These are phyloP conservation scores for Sporothrix pseudoabietina DNA, from an alignment of 2,329 filamentous ascomycete species.

Conservation along the genomic window DNA sequence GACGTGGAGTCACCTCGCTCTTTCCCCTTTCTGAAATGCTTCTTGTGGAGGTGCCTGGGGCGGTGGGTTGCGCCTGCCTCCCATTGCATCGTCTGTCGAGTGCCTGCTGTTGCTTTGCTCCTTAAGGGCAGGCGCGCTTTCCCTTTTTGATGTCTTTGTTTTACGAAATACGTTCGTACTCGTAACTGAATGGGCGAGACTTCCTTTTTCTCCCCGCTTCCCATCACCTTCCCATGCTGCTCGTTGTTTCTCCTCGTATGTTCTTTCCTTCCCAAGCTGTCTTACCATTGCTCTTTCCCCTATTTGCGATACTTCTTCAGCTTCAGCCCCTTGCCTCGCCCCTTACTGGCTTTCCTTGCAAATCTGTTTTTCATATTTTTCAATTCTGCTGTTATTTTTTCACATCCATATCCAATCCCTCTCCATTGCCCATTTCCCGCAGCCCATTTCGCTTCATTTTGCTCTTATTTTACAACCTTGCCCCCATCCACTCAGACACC, in stretches of 20 bases:
- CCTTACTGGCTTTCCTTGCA: background rate
- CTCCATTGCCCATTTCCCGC: background rate
- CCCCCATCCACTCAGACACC: background rate
- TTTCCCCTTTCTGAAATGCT: constrained; percentile 15
- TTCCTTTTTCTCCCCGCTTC: background rate
- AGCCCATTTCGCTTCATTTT: constrained; percentile 1
- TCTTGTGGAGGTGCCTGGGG: constrained; percentile 2
- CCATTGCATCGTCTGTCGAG: background rate
- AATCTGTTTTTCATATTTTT: background rate
- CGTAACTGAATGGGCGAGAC: background rate
- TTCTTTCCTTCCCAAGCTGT: constrained; percentile 9
- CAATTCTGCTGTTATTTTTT: background rate
- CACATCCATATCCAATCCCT: background rate
- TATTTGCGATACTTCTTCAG: background rate
- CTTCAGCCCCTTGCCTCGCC: background rate
- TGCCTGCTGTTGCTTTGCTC: background rate
- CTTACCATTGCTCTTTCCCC: constrained; percentile 9
- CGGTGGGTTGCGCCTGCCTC: constrained; percentile 14
- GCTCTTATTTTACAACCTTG: background rate
- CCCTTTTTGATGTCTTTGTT: background rate
- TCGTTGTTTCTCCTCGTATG: background rate
- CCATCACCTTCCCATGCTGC: background rate
- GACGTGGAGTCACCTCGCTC: constrained; percentile 23
- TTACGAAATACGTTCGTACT: background rate
- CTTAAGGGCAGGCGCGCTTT: constrained; percentile 12